Conservation (phyloP, 108 stramenopile genomes). For the Skeletonema grethae region DNA sequence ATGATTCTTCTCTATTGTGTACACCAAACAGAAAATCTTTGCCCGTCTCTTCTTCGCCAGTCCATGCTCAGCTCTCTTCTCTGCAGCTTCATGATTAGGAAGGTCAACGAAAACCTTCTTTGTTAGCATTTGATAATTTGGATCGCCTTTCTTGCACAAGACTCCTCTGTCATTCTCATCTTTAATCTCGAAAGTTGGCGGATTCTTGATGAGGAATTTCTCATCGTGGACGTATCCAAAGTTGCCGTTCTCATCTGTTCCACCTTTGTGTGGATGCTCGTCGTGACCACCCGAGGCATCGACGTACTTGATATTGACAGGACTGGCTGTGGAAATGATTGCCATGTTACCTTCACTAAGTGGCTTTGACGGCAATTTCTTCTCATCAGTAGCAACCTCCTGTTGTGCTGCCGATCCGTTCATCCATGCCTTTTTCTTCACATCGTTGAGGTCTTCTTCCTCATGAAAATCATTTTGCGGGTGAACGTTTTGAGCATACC, state of each 20-base stretch:
- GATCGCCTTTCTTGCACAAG: slow-evolving; percentile 56
- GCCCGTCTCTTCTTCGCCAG: slow-evolving; percentile 55
- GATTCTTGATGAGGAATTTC: slow-evolving; percentile 66
- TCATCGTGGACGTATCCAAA: slow-evolving; percentile 88
- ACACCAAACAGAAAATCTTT: slow-evolving; percentile 88
- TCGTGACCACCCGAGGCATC: slow-evolving; percentile 64
- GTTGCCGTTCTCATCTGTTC: slow-evolving; percentile 71
- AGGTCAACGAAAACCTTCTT: slow-evolving; percentile 76
- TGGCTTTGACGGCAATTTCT: slow-evolving; percentile 64
- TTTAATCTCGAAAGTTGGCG: slow-evolving; percentile 60
- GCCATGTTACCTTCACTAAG: slow-evolving; percentile 56
- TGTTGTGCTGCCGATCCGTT: slow-evolving; percentile 2
- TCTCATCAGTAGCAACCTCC: slow-evolving; percentile 19
- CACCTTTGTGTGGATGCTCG: slow-evolving; percentile 82
- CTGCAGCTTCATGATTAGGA: slow-evolving; percentile 55
- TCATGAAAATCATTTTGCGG: slow-evolving; percentile 42
- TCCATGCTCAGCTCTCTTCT: slow-evolving; percentile 48
- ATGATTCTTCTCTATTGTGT: slow-evolving; percentile 79
- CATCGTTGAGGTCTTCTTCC: slow-evolving; percentile 19
- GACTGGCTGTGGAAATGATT: slow-evolving; percentile 66
- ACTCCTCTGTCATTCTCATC: slow-evolving; percentile 32
- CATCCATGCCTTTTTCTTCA: slow-evolving; percentile 13
- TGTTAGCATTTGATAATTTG: slow-evolving; percentile 73
- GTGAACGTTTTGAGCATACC: slow-evolving; percentile 67
- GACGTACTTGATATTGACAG: slow-evolving; percentile 65